Conservation (phyloP, 2,329 filamentous ascomycete genomes). For the Dactylella cylindrospora region DNA sequence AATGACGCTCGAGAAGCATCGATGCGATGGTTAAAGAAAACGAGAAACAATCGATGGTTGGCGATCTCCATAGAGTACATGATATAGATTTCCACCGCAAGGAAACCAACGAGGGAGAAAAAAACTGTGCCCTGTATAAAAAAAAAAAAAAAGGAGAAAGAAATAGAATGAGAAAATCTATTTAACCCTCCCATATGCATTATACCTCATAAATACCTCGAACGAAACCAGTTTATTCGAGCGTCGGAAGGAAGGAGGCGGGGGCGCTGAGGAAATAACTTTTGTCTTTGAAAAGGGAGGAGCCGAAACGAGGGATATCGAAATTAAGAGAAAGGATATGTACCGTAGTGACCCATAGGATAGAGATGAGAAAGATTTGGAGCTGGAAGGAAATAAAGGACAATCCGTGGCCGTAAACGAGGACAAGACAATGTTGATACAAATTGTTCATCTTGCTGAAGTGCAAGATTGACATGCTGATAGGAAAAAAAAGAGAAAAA, state of each 20-base stretch:
- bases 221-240: too few relatives aligned
- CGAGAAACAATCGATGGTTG: background rate
- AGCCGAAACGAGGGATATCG: too few relatives aligned
- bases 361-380: conserved; percentile 7
- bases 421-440: conserved; percentile 41
- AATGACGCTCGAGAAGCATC: background rate
- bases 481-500: conserved; percentile 17
- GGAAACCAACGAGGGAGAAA: too few relatives aligned
- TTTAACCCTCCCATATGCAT: too few relatives aligned
- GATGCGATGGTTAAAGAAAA: too few relatives aligned
- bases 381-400: conserved; percentile 5
- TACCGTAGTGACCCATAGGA: conserved; percentile 43
- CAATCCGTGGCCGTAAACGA: conserved; percentile 42
- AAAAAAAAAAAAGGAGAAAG: background rate
- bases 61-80: conserved; percentile 19
- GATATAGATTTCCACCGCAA: conserved; percentile 18
- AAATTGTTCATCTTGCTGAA: conserved; percentile 28
- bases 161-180: too few relatives aligned
- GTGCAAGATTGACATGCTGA: conserved; percentile 28
- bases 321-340: conserved; percentile 25
- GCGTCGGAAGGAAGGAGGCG: too few relatives aligned
- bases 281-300: too few relatives aligned
- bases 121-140: too few relatives aligned
- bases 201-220: too few relatives aligned
- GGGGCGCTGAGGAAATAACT: too few relatives aligned